Percentiles rank a stretch among this genome's conserved stretches.
These are phyloP conservation scores for Cynara cardunculus DNA, from an alignment of 129 eudicot species.

Conservation along the genomic window DNA sequence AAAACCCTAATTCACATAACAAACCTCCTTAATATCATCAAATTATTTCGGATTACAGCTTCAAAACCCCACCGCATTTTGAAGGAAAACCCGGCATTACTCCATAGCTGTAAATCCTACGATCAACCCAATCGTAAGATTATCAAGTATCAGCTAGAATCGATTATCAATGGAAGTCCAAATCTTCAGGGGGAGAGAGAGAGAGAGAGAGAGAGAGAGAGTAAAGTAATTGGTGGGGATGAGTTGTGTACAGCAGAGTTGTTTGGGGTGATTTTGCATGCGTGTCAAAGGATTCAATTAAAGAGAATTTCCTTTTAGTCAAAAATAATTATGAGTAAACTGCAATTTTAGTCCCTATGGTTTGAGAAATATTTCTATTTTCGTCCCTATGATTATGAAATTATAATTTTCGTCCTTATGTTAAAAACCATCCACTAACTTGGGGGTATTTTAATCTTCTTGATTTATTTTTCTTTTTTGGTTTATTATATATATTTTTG, in stretches of 20 bases:
- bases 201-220: background rate
- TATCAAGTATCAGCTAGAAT: background rate
- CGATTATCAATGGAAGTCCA: background rate
- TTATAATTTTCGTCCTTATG: no score
- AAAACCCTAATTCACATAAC: background rate
- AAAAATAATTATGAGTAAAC: no score
- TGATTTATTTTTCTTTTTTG: no score
- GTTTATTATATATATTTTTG: no score
- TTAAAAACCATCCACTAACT: no score
- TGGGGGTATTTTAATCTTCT: no score
- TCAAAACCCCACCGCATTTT: background rate
- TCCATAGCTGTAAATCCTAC: background rate
- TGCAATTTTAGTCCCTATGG: no score
- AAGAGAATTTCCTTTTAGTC: no score
- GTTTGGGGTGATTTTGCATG: background rate
- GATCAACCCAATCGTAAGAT: background rate
- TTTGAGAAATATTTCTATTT: no score
- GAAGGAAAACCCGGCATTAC: background rate
- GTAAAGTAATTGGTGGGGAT: background rate
- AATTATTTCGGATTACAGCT: background rate
- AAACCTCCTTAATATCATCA: background rate
- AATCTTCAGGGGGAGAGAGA: background rate
- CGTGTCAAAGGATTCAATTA: background rate
- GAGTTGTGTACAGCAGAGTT: background rate
- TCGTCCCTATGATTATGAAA: no score